Base-by-base conservation (phyloP, 2,329 filamentous ascomycete species). In the Aspergillus costaricaensis region DNA sequence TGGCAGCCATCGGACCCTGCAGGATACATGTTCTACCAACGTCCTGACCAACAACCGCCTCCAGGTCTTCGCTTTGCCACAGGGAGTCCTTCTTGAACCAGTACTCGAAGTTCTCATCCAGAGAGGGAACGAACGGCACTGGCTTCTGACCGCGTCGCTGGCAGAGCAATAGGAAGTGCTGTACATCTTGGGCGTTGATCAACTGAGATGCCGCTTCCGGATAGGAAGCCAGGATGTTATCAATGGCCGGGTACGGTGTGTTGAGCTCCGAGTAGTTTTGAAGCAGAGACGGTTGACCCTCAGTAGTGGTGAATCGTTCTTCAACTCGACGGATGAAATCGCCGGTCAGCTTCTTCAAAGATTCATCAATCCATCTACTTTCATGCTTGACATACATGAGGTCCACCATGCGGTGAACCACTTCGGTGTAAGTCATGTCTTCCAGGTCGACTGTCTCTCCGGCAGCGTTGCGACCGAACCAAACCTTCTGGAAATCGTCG, bases 1-100 rank as follows among this genome's bases (percentile, higher is more conserved):
- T 94, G 71, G 87, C 95, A 58, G 95, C 91, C 80, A 93, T 92
- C 5, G 95, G 95, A 17, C 95, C 96, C 76, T 99, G 95, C 39
- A 99, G 83, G 74, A 99, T 97, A 81, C 93, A 97, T 48, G 93
- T 96, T 74, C 96, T 88, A 65, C 92, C 93, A 61, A 99, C 95
- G 74, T 99, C 96, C 79, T 98, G 95, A 68, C 85, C 94, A 62
- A 97, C 93, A 60, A 99, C 93, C 57, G 95, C 95, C 72, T 96
- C 94, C 10, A 99, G 84, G 72, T 99, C 95, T 79, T 99, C 95
- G 1, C 95, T 98, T 80, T 99, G 95, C 95, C 95, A 99, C 7
- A 99, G 85, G 1, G 95, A 99, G 77, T 99, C 95, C 83, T 99
- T 99, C 88, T 99, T 99, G 89, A 99, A 99, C 83, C 92, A 99